These are phyloP conservation scores for Lentinula lateritia DNA, from an alignment of 768 basidiomycete genomes.

Conservation along the genomic window DNA sequence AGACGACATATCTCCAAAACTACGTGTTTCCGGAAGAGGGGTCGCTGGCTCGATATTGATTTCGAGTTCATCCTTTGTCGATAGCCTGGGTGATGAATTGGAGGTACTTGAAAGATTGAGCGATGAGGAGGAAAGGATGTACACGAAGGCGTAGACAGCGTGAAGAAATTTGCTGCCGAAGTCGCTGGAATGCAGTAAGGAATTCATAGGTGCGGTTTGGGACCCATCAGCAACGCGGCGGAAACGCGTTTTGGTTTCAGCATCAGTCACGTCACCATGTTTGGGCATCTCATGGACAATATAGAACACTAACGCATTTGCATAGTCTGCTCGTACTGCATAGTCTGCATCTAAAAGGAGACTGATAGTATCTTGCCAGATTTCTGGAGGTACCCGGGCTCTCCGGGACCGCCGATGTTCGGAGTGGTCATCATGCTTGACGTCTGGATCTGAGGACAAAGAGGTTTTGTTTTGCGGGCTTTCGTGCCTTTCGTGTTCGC, in stretches of 20 bases:
- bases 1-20: slow-evolving; percentile 22
- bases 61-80: slow-evolving; percentile 20
- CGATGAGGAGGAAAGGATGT: slow-evolving; percentile 68
- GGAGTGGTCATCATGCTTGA: slow-evolving; percentile 22
- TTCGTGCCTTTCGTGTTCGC: slow-evolving; percentile 22
- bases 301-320: slow-evolving; percentile 68
- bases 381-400: slow-evolving; percentile 69
- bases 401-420: slow-evolving; percentile 44
- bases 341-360: slow-evolving; percentile 77
- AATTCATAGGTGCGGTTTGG: slow-evolving; percentile 39
- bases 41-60: slow-evolving; percentile 27
- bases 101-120: slow-evolving; percentile 45
- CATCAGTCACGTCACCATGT: slow-evolving; percentile 43
- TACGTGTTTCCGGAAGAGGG: slow-evolving; percentile 20
- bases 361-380: slow-evolving; percentile 88
- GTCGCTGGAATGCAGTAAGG: slow-evolving; percentile 53
- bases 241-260: slow-evolving; percentile 40
- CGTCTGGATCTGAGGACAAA: not conserved
- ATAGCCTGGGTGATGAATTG: slow-evolving; percentile 33
- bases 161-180: slow-evolving; percentile 68
- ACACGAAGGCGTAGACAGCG: slow-evolving; percentile 76
- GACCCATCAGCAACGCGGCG: slow-evolving; percentile 44
- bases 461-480: not conserved
- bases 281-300: slow-evolving; percentile 70
- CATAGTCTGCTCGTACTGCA: slow-evolving; percentile 76